A percentile compares a stretch with the other conserved stretches of the same genome.
Evolutionary conservation across 192 early-diverging fungal genomes (phyloP).

Genomic region (Backusella morwellensis): DNA sequence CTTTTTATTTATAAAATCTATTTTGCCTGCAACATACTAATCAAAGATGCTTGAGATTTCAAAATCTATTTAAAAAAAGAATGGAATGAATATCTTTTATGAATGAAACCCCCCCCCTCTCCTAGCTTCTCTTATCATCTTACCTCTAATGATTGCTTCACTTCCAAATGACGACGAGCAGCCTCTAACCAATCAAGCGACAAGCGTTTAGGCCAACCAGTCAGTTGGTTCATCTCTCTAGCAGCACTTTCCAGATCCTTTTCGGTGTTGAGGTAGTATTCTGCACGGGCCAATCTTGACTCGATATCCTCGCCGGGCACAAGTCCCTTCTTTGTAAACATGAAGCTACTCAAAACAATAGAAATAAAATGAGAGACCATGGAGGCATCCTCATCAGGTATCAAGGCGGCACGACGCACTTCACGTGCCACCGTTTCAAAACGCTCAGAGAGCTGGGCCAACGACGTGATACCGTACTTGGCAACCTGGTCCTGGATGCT

Average conservation of each 20-base stretch:
- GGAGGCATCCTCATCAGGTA: conserved; percentile 83
- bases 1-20: conserved; percentile 9
- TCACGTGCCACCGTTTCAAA: conserved; percentile 69
- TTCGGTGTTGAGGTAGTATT: conserved; percentile 65
- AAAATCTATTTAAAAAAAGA: conserved; percentile 9
- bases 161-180: conserved; percentile 80
- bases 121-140: neutral
- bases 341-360: conserved; percentile 62
- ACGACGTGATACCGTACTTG: conserved; percentile 63
- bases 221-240: conserved; percentile 90
- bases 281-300: conserved; percentile 74
- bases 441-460: conserved; percentile 61
- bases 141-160: conserved; percentile 87
- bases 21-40: conserved; percentile 24
- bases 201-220: conserved; percentile 85
- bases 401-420: conserved; percentile 77
- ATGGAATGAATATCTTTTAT: no score
- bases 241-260: conserved; percentile 84
- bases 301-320: conserved; percentile 87
- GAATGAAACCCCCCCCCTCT: no score
- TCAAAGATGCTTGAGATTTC: conserved; percentile 22
- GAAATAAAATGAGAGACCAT: conserved; percentile 81
- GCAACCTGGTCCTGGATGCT: conserved; percentile 58
- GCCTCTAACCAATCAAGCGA: conserved; percentile 85
- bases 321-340: conserved; percentile 85